A percentile compares a stretch with the other conserved stretches of the same genome.
phyloP scores from a whole-genome alignment of 768 basidiomycete genomes.

The Trametes gibbosa region DNA sequence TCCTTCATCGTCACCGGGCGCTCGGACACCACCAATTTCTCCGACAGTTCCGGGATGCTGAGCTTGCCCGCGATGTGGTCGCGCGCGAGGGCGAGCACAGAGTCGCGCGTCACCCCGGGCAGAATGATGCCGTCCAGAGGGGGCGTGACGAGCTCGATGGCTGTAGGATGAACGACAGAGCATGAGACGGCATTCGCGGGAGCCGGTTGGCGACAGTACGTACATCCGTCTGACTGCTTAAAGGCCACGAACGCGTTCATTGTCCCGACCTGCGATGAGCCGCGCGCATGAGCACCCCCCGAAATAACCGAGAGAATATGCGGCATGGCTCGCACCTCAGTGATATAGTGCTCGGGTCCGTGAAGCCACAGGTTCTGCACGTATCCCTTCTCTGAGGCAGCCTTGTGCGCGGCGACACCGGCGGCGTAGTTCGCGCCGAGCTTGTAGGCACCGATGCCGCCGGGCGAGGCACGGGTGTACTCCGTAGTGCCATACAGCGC shows the following conservation, averaged over 20 bases:
- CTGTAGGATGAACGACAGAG: conserved; percentile 24
- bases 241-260: conserved; percentile 92
- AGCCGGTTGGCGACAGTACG: conserved; percentile 12
- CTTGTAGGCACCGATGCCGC: conserved; percentile 83
- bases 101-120: conserved; percentile 68
- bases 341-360: conserved; percentile 54
- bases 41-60: conserved; percentile 49
- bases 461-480: conserved; percentile 46
- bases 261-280: conserved; percentile 71
- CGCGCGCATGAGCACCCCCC: too few relatives aligned
- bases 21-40: conserved; percentile 59
- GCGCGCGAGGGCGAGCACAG: conserved; percentile 46
- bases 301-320: too few relatives aligned
- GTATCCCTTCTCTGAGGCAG: conserved; percentile 75
- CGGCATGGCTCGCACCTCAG: conserved; percentile 47
- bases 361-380: conserved; percentile 89
- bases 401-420: conserved; percentile 79
- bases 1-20: conserved; percentile 76
- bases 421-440: conserved; percentile 89
- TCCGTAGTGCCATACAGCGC: conserved; percentile 68
- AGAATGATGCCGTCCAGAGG: conserved; percentile 65
- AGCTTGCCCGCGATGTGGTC: conserved; percentile 52
- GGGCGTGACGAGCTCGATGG: conserved; percentile 61
- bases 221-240: conserved; percentile 64
- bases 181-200: too few relatives aligned